phyloP scores from a whole-genome alignment of 140 eudicot species.

The Stevia rebaudiana region DNA sequence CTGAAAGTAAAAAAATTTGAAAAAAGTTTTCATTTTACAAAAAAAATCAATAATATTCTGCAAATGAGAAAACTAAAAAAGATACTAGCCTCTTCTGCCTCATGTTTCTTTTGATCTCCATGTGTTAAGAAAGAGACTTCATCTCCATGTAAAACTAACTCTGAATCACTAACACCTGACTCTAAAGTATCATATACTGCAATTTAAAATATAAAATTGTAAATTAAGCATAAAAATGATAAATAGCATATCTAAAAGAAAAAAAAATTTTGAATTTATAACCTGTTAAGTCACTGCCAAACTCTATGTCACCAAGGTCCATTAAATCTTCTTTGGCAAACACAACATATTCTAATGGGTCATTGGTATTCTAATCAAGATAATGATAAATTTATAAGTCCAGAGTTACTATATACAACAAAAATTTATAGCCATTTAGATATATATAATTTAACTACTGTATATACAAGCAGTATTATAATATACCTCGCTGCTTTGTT shows the following conservation, averaged over 20 bases:
- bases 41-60: not conserved
- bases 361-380: conserved; percentile 21
- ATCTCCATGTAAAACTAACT: conserved; percentile 15
- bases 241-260: not conserved
- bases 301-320: conserved; percentile 20
- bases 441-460: not conserved
- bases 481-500: conserved; percentile 28
- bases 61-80: not conserved
- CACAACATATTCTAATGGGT: conserved; percentile 22
- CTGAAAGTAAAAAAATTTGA: conserved; percentile 1
- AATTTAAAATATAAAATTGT: not conserved
- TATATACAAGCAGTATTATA: not conserved
- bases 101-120: conserved; percentile 9
- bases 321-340: conserved; percentile 29
- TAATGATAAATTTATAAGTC: conserved; percentile 5
- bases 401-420: not conserved
- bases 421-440: not conserved
- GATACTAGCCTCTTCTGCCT: conserved; percentile 26
- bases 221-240: not conserved
- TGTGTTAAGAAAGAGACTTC: conserved; percentile 9
- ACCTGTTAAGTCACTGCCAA: conserved; percentile 22
- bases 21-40: not conserved
- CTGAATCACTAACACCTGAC: conserved; percentile 23
- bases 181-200: conserved; percentile 27
- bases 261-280: not conserved